These are phyloP conservation scores for Pharus latifolius DNA, from an alignment of 176 grass and related monocot genomes.

Conservation along the genomic window DNA sequence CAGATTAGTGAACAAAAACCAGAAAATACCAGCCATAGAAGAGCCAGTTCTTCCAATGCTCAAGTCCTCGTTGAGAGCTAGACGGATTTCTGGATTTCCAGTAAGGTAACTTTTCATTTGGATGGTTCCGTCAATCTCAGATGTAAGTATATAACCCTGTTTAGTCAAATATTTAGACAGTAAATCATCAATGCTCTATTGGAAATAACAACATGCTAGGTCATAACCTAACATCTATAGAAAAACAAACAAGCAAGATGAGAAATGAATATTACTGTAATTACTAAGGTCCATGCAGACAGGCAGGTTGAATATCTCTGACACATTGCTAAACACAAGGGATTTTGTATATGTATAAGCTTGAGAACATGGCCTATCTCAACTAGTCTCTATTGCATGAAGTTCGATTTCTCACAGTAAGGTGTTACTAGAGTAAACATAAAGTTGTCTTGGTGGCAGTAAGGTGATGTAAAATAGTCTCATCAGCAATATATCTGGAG, in stretches of 20 bases:
- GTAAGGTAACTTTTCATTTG: conserved; percentile 99
- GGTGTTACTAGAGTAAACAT: no score
- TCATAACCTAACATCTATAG: neutral
- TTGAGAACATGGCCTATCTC: no score
- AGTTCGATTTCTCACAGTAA: no score
- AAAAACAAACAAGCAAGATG: conserved; percentile 2
- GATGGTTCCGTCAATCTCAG: conserved; percentile 98
- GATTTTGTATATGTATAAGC: no score
- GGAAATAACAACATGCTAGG: neutral
- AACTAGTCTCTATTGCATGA: no score
- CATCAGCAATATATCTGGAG: no score
- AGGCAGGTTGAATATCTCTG: no score
- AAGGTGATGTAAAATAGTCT: no score
- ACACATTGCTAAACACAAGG: no score
- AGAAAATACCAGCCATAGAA: conserved; percentile 53
- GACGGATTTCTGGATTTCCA: conserved; percentile 97
- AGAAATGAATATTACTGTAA: neutral
- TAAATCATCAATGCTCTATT: neutral
- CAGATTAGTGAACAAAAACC: neutral
- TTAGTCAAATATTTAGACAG: conserved; percentile 10
- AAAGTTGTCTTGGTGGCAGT: no score
- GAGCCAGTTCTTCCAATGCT: conserved; percentile 70
- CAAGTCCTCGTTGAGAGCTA: conserved; percentile 97
- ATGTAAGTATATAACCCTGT: conserved; percentile 98
- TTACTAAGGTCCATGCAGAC: no score